Percentiles rank a stretch among this genome's conserved stretches.
Conservation (phyloP, 192 early-diverging fungal genomes). For the Obelidium mucronatum region DNA sequence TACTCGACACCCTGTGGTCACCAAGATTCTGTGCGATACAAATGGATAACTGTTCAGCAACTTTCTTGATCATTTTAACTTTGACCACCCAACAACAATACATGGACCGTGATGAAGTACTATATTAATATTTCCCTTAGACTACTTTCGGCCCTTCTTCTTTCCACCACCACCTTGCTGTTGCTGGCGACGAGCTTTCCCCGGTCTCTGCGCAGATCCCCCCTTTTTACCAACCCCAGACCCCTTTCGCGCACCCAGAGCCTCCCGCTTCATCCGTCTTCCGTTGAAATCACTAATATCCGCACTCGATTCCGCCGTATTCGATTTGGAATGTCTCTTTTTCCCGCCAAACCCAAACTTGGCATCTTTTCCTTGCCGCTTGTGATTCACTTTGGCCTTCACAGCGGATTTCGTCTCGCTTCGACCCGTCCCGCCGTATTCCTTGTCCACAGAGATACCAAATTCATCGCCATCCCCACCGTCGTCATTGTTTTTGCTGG, state of each 20-base stretch:
- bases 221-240: slow-evolving; percentile 11
- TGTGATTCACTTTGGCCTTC: slow-evolving; percentile 42
- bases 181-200: slow-evolving; percentile 12
- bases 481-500: slow-evolving; percentile 45
- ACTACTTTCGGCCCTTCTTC: neutral
- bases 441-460: slow-evolving; percentile 69
- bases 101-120: too few species aligned
- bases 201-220: slow-evolving; percentile 14
- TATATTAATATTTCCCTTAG: too few species aligned
- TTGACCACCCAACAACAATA: too few species aligned
- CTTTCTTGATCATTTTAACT: too few species aligned
- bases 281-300: slow-evolving; percentile 75
- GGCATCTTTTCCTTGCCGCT: slow-evolving; percentile 75
- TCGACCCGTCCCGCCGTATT: slow-evolving; percentile 39
- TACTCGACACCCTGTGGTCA: too few species aligned
- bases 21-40: too few species aligned
- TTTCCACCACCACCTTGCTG: neutral
- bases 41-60: too few species aligned
- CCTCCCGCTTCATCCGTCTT: slow-evolving; percentile 47
- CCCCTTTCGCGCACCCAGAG: slow-evolving; percentile 14
- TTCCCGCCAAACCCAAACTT: slow-evolving; percentile 95
- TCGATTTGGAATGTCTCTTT: slow-evolving; percentile 79
- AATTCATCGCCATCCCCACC: slow-evolving; percentile 70
- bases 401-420: slow-evolving; percentile 30
- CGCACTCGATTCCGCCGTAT: slow-evolving; percentile 77